Percentiles rank a stretch among this genome's conserved stretches.
phyloP scores from a whole-genome alignment of 169 alveolate genomes.

The Plasmodium falciparum region DNA sequence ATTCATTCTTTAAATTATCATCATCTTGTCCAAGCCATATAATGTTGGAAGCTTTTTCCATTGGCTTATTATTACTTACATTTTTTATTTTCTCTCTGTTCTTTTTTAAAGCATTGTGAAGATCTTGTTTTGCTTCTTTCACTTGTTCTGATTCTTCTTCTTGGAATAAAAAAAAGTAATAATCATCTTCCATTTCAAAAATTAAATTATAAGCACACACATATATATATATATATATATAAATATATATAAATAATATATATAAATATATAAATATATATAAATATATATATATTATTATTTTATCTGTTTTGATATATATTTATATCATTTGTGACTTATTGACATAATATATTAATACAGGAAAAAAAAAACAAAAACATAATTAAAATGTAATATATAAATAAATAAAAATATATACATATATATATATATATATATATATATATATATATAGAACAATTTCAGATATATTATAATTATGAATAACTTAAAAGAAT shows the following conservation, averaged over 20 bases:
- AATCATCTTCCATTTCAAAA: constrained; percentile 65
- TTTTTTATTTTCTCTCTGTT: constrained; percentile 27
- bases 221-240: not conserved
- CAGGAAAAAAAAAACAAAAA: not conserved
- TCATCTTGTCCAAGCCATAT: constrained; percentile 16
- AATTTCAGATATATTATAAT: too few species aligned
- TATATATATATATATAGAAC: too few species aligned
- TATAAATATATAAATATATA: not conserved
- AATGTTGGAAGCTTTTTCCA: constrained; percentile 26
- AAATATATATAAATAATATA: not conserved
- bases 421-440: too few species aligned
- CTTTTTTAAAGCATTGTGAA: constrained; percentile 51
- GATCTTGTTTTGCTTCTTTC: constrained; percentile 61
- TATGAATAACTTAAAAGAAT: too few species aligned
- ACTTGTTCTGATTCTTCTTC: constrained; percentile 72
- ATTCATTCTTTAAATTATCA: constrained; percentile 9
- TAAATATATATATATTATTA: not conserved
- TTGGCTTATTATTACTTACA: constrained; percentile 19
- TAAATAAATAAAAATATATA: too few species aligned
- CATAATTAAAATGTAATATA: not conserved
- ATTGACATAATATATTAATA: too few species aligned
- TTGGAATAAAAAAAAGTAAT: constrained; percentile 26
- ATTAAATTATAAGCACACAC: not conserved
- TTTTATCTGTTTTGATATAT: too few species aligned
- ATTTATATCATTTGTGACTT: too few species aligned